phyloP scores from a whole-genome alignment of 331 rosid genomes.

The Spiraea crenata region DNA sequence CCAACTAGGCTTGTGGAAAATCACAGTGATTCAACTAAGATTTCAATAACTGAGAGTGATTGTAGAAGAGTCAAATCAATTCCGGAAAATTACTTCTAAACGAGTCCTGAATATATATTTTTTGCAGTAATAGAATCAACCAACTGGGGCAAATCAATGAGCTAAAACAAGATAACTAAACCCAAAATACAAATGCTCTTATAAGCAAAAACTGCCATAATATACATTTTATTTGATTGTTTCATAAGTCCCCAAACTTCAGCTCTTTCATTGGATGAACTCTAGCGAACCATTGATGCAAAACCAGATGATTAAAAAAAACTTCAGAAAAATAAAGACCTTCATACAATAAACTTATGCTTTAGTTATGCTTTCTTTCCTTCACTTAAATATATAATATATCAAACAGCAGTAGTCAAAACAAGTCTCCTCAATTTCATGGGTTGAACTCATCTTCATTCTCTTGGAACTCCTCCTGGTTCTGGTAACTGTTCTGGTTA shows the following conservation, averaged over 20 bases:
- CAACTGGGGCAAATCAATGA: not conserved
- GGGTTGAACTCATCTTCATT: slow-evolving; percentile 28
- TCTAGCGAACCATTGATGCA: slow-evolving; percentile 4
- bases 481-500: slow-evolving; percentile 47
- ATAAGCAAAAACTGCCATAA: slow-evolving; percentile 11
- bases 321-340: slow-evolving; percentile 6
- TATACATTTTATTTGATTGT: slow-evolving; percentile 32
- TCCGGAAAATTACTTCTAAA: too few species aligned
- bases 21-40: too few species aligned
- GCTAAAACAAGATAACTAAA: not conserved
- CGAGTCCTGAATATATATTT: not conserved
- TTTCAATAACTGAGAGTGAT: too few species aligned
- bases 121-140: not conserved
- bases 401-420: slow-evolving; percentile 8
- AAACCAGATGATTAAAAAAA: slow-evolving; percentile 26
- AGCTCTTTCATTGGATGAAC: slow-evolving; percentile 29
- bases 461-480: slow-evolving; percentile 35
- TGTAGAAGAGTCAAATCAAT: too few species aligned
- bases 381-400: not conserved
- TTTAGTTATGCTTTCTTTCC: not conserved
- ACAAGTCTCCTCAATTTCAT: not conserved
- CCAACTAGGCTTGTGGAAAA: not conserved
- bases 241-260: slow-evolving; percentile 28
- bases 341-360: slow-evolving; percentile 8
- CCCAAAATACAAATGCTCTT: not conserved